Conservation (phyloP, 2,329 filamentous ascomycete genomes). For the Hypoxylon sp. region DNA sequence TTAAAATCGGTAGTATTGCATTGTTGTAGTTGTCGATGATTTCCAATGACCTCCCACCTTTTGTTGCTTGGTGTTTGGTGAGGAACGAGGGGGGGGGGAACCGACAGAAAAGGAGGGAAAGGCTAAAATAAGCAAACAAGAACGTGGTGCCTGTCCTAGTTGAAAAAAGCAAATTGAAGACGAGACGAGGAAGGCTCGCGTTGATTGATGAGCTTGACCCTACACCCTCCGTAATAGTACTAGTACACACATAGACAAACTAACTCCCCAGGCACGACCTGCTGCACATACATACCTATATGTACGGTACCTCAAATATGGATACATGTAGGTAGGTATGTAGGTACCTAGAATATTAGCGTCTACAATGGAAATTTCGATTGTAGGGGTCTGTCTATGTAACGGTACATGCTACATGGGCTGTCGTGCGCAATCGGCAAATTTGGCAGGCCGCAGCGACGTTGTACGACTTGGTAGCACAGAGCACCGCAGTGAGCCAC, state of each 20-base stretch:
- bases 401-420: conserved; percentile 14
- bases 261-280: background rate
- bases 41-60: conserved; percentile 31
- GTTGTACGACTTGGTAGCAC: conserved; percentile 41
- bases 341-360: background rate
- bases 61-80: conserved; percentile 29
- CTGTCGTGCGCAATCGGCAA: conserved; percentile 37
- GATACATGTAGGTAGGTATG: too few relatives aligned
- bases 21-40: conserved; percentile 25
- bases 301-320: too few relatives aligned
- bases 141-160: conserved; percentile 12
- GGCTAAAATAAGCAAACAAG: conserved; percentile 31
- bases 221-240: conserved; percentile 29
- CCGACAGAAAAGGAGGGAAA: conserved; percentile 29
- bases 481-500: conserved; percentile 37
- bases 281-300: background rate
- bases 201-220: conserved; percentile 15
- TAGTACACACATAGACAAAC: conserved; percentile 16
- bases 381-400: conserved; percentile 11
- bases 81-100: conserved; percentile 22
- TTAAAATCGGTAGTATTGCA: conserved; percentile 35
- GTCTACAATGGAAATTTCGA: background rate
- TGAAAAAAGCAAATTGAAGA: conserved; percentile 39
- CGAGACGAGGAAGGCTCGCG: conserved; percentile 39
- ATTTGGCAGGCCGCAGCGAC: conserved; percentile 38